A percentile compares a stretch with the other conserved stretches of the same genome.
phyloP scores from a whole-genome alignment of 2,329 filamentous ascomycete species.

The Lecanicillium sp. region DNA sequence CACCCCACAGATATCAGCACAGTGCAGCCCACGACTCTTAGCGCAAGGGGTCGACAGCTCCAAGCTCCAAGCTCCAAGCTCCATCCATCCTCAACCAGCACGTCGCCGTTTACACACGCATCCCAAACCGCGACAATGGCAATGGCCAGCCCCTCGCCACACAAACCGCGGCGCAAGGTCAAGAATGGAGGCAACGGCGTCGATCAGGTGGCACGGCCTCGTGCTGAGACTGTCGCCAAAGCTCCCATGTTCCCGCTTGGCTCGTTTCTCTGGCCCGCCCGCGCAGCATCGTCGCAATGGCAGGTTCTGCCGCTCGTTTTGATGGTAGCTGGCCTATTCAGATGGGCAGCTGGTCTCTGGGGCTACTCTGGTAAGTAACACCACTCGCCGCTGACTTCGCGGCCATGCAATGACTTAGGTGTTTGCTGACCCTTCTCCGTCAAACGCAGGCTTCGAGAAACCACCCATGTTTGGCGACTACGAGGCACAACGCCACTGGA shows the following conservation, averaged over 20 bases:
- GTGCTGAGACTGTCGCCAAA: constrained; percentile 38
- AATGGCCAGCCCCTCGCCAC: constrained; percentile 48
- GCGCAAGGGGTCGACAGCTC: no score
- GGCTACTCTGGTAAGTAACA: constrained; percentile 72
- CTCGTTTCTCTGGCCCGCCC: constrained; percentile 89
- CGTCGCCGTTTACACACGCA: no score
- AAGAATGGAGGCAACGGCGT: constrained; percentile 36
- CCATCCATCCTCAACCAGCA: no score
- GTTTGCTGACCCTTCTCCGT: constrained; percentile 8
- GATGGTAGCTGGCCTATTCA: constrained; percentile 84
- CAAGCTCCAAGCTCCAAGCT: no score
- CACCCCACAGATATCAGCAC: no score
- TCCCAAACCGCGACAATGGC: constrained; percentile 18
- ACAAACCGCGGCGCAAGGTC: constrained; percentile 51
- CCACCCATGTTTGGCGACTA: constrained; percentile 96
- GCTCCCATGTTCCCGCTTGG: constrained; percentile 80
- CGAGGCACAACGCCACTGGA: constrained; percentile 97
- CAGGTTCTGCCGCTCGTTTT: constrained; percentile 79
- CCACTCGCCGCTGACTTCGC: no score
- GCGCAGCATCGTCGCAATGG: constrained; percentile 83
- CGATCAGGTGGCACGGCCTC: constrained; percentile 23
- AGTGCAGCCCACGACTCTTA: no score
- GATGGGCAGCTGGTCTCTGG: constrained; percentile 90
- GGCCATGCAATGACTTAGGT: neutral
- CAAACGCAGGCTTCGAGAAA: constrained; percentile 56